Evolutionary conservation across 352 stramenopile species (phyloP), one percentile per base, ranked within the genome.

Genomic region (Globisporangium barbulae): DNA sequence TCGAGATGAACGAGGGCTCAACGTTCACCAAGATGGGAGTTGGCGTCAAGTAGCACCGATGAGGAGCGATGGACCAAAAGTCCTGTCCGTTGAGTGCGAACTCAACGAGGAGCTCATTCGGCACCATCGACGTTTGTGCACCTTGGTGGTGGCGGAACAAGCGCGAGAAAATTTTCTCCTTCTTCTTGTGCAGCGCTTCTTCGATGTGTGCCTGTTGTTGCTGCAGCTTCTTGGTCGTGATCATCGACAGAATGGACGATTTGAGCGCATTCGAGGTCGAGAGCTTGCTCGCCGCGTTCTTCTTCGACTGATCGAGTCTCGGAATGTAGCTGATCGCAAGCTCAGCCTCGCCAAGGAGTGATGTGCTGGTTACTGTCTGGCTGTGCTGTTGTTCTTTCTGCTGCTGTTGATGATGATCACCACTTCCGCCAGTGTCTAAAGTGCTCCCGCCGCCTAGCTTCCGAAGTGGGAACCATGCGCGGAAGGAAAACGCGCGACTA

Each of bases 41-140:
- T 5, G 74, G 73, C 0, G 68, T 59, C 13, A 75, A 60, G 28
- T 81, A 85, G 49, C 76, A 78, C 6, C 53, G 15, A 13, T 58
- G 42, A 1, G 79, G 75, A 13, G 75, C 75, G 1, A 73, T 49
- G 0, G 81, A 87, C 73, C 76, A 79, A 21, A 85, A 90, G 47
- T 90, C 79, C 60, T 90, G 81, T 1, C 81, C 81, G 56, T 90
- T 90, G 12, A 90, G 69, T 10, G 81, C 81, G 2, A 90, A 44
- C 35, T 90, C 81, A 0, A 85, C 67, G 2, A 75, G 56, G 35
- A 90, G 58, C 39, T 90, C 81, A 2, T 64, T 90, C 0, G 81
- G 78, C 7, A 87, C 61, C 7, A 77, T 21, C 9, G 73, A 76
- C 17, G 65, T 48, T 0, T 63, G 64, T 25, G 67, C 64, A 3